Percentiles rank a stretch among this genome's conserved stretches.
Evolutionary conservation across 768 basidiomycete genomes (phyloP).

Genomic region (Mycena epipterygia): DNA sequence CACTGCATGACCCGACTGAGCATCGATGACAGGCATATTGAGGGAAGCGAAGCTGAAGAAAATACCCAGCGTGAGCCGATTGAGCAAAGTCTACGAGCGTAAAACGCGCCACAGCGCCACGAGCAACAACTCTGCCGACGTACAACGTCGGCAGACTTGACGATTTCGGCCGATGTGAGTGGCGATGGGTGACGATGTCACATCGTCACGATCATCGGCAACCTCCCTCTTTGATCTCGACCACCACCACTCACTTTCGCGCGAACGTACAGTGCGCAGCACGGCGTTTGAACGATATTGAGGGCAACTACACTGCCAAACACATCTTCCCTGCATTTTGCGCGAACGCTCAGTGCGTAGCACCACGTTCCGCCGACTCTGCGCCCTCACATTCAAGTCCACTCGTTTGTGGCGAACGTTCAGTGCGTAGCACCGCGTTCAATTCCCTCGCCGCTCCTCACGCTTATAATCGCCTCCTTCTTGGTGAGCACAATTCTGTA

Average conservation of each 20-base stretch:
- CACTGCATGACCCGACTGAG: background rate
- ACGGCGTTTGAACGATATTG: too few species aligned
- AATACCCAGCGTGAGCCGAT: too few species aligned
- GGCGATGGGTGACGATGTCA: slow-evolving; percentile 8
- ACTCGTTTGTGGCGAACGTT: background rate
- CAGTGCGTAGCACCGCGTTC: slow-evolving; percentile 24
- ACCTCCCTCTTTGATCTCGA: background rate
- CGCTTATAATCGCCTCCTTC: background rate
- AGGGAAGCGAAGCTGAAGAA: background rate
- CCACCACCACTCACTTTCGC: background rate
- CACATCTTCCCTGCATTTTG: background rate
- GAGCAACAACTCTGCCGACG: background rate
- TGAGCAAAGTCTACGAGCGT: too few species aligned
- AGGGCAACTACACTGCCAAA: too few species aligned
- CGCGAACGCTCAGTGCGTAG: slow-evolving; percentile 3
- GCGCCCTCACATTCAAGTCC: background rate
- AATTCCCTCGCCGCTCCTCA: slow-evolving; percentile 4
- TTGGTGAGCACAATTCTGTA: slow-evolving; percentile 2
- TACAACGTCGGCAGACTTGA: background rate
- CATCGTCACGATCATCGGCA: background rate
- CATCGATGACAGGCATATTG: background rate
- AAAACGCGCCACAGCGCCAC: too few species aligned
- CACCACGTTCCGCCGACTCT: background rate
- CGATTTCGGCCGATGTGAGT: background rate
- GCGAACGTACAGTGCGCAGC: slow-evolving; percentile 23